Conservation (phyloP, 2,329 filamentous ascomycete species). For the Esteya vermicola region DNA sequence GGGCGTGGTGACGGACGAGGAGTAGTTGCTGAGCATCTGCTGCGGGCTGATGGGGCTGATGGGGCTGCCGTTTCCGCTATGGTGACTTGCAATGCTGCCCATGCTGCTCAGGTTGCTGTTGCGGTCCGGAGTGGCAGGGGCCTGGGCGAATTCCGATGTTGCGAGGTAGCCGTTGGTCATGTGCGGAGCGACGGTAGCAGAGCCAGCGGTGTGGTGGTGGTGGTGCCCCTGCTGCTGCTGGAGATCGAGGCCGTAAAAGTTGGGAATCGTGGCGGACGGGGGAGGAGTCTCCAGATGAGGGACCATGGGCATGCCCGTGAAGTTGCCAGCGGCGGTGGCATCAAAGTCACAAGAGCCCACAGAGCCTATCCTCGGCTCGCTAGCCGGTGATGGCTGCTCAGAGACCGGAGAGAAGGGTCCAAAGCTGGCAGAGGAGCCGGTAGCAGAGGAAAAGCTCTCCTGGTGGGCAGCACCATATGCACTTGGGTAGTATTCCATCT, state of each 20-base stretch:
- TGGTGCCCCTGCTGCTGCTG: not conserved
- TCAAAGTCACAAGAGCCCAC: slow-evolving; percentile 21
- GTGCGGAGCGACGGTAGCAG: not conserved
- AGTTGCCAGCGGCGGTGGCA: slow-evolving; percentile 8
- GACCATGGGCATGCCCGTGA: slow-evolving; percentile 13
- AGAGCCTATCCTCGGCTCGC: slow-evolving; percentile 13
- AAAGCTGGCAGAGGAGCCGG: slow-evolving; percentile 21
- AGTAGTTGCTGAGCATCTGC: slow-evolving; percentile 69
- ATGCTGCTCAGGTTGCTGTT: slow-evolving; percentile 8
- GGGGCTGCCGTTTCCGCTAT: slow-evolving; percentile 4
- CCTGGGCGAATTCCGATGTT: slow-evolving; percentile 1
- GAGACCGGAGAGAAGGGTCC: slow-evolving; percentile 30
- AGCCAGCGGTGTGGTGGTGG: not conserved
- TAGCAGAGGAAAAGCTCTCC: slow-evolving; percentile 23
- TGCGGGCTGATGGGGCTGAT: slow-evolving; percentile 42
- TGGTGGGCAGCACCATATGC: slow-evolving; percentile 8
- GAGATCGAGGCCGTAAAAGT: slow-evolving; percentile 6
- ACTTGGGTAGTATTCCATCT: not conserved
- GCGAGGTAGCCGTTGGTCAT: slow-evolving; percentile 3
- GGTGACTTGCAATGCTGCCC: slow-evolving; percentile 5
- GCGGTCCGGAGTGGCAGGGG: slow-evolving; percentile 9
- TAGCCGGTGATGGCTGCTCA: slow-evolving; percentile 27
- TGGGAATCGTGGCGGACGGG: slow-evolving; percentile 11
- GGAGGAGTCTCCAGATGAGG: slow-evolving; percentile 21
- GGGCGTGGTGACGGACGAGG: slow-evolving; percentile 57